Evolutionary conservation across 352 stramenopile species (phyloP).

Genomic region (Pythium vanterpoolii): DNA sequence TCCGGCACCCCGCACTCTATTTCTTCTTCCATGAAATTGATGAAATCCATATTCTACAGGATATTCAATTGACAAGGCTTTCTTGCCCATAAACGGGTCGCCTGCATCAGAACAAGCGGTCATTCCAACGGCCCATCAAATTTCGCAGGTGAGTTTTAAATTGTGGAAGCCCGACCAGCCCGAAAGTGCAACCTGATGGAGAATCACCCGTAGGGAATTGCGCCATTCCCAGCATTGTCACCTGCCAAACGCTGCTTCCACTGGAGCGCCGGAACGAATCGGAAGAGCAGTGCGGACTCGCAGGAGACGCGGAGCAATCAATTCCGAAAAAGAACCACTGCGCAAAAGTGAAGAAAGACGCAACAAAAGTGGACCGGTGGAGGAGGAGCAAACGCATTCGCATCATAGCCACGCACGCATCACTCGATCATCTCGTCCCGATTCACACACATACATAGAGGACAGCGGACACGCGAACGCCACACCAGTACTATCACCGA

Average conservation of each 20-base stretch:
- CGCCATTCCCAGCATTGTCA: neutral
- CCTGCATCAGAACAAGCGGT: constrained; percentile 8
- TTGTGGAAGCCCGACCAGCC: neutral
- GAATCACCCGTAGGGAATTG: neutral
- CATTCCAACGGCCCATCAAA: constrained; percentile 3
- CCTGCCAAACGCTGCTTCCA: neutral
- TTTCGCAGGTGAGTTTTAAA: constrained; percentile 1
- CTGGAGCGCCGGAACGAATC: neutral
- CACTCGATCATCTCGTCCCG: neutral
- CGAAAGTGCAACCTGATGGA: constrained; percentile 8
- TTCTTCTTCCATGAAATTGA: neutral
- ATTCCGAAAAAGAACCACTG: neutral
- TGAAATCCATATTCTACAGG: neutral
- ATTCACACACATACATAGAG: neutral
- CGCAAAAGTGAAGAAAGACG: neutral
- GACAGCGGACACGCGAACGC: no score
- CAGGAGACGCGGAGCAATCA: neutral
- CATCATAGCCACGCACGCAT: constrained; percentile 6
- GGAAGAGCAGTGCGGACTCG: neutral
- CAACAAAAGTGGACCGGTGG: neutral
- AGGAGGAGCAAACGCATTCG: neutral
- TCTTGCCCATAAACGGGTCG: neutral
- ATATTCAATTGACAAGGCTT: neutral
- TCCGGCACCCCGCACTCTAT: neutral
- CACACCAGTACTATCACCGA: no score